phyloP scores from a whole-genome alignment of 495 filamentous ascomycete genomes.

The Cercophora sp. region DNA sequence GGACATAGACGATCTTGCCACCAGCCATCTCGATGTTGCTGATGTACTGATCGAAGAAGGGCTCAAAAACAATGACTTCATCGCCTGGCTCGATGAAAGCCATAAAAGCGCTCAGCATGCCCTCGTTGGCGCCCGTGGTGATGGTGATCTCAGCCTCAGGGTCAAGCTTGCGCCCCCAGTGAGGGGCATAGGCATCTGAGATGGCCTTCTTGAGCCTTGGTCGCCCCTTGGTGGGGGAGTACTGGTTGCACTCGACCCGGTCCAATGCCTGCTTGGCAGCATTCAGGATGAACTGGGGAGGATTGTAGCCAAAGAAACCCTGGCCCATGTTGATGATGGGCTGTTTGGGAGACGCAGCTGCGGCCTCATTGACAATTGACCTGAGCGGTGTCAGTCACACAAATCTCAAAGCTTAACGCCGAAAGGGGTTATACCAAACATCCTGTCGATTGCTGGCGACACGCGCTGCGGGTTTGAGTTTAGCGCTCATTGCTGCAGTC shows the following conservation, averaged over 20 bases:
- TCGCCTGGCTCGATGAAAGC: slow-evolving; percentile 90
- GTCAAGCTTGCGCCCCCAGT: slow-evolving; percentile 74
- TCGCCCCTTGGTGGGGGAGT: slow-evolving; percentile 90
- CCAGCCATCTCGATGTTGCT: slow-evolving; percentile 98
- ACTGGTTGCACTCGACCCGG: slow-evolving; percentile 97
- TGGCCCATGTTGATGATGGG: slow-evolving; percentile 95
- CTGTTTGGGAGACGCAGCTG: slow-evolving; percentile 74
- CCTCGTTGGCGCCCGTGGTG: slow-evolving; percentile 96
- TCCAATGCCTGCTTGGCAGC: slow-evolving; percentile 87
- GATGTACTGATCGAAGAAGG: slow-evolving; percentile 98
- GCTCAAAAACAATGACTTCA: slow-evolving; percentile 97
- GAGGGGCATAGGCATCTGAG: slow-evolving; percentile 81
- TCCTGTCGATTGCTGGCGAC: slow-evolving; percentile 82
- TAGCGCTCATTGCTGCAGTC: slow-evolving; percentile 26
- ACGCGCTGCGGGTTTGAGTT: slow-evolving; percentile 65
- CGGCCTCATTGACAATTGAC: slow-evolving; percentile 94
- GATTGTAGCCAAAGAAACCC: slow-evolving; percentile 98
- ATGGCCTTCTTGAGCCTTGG: slow-evolving; percentile 88
- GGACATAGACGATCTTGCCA: slow-evolving; percentile 88
- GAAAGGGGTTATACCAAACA: slow-evolving; percentile 71
- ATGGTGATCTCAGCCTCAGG: slow-evolving; percentile 90
- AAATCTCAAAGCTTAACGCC: neutral
- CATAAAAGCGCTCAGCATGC: slow-evolving; percentile 96
- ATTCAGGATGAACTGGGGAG: slow-evolving; percentile 83
- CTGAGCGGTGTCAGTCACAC: slow-evolving; percentile 37